phyloP scores from a whole-genome alignment of 148 eudicot genomes.

The Diospyros lotus region DNA sequence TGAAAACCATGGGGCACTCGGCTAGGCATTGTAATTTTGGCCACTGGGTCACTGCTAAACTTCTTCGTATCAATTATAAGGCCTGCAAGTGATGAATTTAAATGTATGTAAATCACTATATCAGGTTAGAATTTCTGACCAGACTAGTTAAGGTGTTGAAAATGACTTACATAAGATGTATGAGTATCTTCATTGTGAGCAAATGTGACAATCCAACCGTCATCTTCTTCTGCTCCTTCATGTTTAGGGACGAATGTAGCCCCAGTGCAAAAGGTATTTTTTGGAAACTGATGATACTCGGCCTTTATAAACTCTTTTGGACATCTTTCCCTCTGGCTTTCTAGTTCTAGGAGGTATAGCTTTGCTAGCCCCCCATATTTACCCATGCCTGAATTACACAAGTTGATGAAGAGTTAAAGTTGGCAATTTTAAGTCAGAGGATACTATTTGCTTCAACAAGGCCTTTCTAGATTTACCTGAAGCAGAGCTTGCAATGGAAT shows the following conservation, averaged over 20 bases:
- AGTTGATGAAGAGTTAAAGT: not conserved
- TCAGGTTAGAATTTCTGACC: no score
- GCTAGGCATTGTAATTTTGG: conserved; percentile 25
- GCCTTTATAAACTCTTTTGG: conserved; percentile 11
- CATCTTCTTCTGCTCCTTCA: conserved; percentile 30
- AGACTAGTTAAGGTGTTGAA: not conserved
- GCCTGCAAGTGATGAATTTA: conserved; percentile 20
- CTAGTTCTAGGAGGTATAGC: not conserved
- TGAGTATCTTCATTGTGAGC: conserved; percentile 27
- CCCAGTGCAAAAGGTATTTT: conserved; percentile 31
- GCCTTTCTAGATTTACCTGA: conserved; percentile 12
- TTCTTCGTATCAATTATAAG: conserved; percentile 35
- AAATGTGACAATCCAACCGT: conserved; percentile 36
- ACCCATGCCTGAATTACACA: not conserved
- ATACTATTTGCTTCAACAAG: not conserved
- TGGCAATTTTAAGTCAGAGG: not conserved
- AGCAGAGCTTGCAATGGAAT: conserved; percentile 26
- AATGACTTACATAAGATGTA: conserved; percentile 21
- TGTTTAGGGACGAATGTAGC: conserved; percentile 29
- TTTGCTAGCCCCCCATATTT: conserved; percentile 10
- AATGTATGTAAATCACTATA: not conserved
- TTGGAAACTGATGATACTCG: conserved; percentile 30
- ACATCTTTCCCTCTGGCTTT: not conserved
- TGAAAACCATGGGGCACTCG: conserved; percentile 53
- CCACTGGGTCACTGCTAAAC: conserved; percentile 31